Evolutionary conservation across 441 rosid species (phyloP).

Genomic region (Daphne laureola): DNA sequence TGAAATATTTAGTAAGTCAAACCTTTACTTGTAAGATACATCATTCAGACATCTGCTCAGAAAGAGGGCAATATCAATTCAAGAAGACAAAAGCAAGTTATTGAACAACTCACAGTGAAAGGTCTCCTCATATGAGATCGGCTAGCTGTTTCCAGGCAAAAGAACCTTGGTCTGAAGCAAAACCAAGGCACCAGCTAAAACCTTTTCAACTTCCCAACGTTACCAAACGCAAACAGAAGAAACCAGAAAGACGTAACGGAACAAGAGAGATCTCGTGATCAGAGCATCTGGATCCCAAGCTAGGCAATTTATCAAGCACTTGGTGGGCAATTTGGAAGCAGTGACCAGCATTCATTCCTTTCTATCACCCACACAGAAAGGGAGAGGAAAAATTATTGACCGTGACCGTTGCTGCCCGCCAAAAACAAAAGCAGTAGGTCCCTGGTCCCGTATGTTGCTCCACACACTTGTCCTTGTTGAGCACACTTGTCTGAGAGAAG

Average conservation of each 20-base stretch:
- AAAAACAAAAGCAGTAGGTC: conserved; percentile 74
- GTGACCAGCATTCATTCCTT: conserved; percentile 17
- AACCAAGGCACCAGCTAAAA: conserved; percentile 17
- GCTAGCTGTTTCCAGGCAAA: conserved; percentile 25
- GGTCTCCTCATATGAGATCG: conserved; percentile 84
- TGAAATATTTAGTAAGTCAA: conserved; percentile 14
- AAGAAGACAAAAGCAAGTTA: conserved; percentile 8
- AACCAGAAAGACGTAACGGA: conserved; percentile 12
- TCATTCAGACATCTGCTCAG: conserved; percentile 11
- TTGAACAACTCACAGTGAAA: conserved; percentile 52
- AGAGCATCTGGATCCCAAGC: conserved; percentile 14
- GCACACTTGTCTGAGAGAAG: conserved; percentile 11
- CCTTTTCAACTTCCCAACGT: conserved; percentile 7
- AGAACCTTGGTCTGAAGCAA: conserved; percentile 8
- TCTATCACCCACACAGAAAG: conserved; percentile 31
- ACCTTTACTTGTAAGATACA: conserved; percentile 2
- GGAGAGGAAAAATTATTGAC: conserved; percentile 48
- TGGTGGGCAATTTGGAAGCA: conserved; percentile 38
- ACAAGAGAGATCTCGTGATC: conserved; percentile 19
- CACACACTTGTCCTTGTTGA: conserved; percentile 22
- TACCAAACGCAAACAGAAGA: conserved; percentile 9
- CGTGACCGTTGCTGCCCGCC: conserved; percentile 69
- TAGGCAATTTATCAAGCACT: conserved; percentile 22
- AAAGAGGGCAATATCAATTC: conserved; percentile 5
- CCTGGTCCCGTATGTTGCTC: conserved; percentile 69